Conservation (phyloP, 2,329 filamentous ascomycete species). For the Alternaria hordeiaustralica region DNA sequence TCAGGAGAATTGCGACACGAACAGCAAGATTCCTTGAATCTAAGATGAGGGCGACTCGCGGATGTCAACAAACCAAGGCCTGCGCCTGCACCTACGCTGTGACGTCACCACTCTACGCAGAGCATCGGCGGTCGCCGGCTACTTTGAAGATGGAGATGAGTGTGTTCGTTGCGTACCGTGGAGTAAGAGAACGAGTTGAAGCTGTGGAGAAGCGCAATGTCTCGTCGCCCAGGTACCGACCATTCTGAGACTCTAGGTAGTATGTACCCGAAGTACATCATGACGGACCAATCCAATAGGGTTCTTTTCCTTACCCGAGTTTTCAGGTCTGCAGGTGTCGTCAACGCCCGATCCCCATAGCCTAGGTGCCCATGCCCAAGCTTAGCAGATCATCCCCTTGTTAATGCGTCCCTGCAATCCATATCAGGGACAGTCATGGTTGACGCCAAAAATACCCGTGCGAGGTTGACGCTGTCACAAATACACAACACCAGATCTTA, state of each 20-base stretch:
- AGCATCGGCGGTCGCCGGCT: background rate
- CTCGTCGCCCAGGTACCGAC: background rate
- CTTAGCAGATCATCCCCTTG: conserved; percentile 11
- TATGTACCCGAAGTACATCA: background rate
- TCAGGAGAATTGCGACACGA: conserved; percentile 1
- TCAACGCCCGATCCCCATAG: conserved; percentile 13
- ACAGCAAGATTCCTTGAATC: background rate
- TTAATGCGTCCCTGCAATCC: conserved; percentile 7
- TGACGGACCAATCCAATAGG: background rate
- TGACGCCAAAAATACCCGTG: background rate
- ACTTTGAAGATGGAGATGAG: background rate
- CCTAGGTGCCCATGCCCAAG: conserved; percentile 13
- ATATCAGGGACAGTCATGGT: conserved; percentile 7
- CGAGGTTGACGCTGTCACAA: background rate
- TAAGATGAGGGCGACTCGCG: background rate
- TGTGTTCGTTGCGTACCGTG: background rate
- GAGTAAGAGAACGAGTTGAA: background rate
- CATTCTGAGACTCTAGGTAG: conserved; percentile 4
- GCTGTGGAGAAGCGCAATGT: background rate
- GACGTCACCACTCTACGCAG: conserved; percentile 2
- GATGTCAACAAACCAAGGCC: background rate
- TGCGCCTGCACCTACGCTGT: background rate
- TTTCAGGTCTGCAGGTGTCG: background rate
- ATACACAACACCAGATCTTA: background rate
- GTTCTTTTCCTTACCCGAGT: background rate